Base-by-base conservation (phyloP, 2,329 filamentous ascomycete species). In the Calonectria henricotiae region DNA sequence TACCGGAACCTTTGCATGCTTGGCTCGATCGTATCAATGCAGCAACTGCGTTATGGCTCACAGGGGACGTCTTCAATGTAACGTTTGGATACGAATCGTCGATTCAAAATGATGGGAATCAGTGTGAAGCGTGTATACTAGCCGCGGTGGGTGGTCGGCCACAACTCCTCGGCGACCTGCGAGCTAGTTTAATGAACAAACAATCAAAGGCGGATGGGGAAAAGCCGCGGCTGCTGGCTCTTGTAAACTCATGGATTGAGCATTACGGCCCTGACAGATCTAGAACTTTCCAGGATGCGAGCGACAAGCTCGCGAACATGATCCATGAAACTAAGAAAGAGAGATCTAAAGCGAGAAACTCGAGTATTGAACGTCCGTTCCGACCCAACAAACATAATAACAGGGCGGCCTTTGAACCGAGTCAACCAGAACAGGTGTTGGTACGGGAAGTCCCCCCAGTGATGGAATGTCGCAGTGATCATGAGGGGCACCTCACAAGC, bases 61-160 rank as follows among this genome's bases (percentile, higher is more conserved):
- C 77, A 1, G 74, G 78, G 1, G 62, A 75, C 0, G 73, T 82
- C 3, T 87, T 86, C 69, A 70, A 74, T 20, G 47, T 75, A 13
- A 71, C 80, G 3, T 86, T 83, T 71, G 78, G 80, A 1, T 79
- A 82, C n/a, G 75, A 82, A 3, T 65, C 64, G 1, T 62, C 60
- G 63, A 32, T 73, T 71, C 76, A 74, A 71, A 7, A 60, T 71
- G 12, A 78, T 86, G 4, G 67, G 35, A 81, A 77, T 7, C 79
- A 68, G 1, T 90, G 89, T 71, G 85, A 89, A 74, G 88, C 87
- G 1, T 90, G 89, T 71, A 85, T 88, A 32, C 77, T 90, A 13
- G 82, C 86, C 1, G 80, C 82, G 3, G 75, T 90, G 0, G 88
- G 88, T 2, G 85, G 84, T 0, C 81, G 82, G 37, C 77, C 75